These are phyloP conservation scores for Bombardia bombarda DNA, from an alignment of 495 filamentous ascomycete species.

Conservation along the genomic window DNA sequence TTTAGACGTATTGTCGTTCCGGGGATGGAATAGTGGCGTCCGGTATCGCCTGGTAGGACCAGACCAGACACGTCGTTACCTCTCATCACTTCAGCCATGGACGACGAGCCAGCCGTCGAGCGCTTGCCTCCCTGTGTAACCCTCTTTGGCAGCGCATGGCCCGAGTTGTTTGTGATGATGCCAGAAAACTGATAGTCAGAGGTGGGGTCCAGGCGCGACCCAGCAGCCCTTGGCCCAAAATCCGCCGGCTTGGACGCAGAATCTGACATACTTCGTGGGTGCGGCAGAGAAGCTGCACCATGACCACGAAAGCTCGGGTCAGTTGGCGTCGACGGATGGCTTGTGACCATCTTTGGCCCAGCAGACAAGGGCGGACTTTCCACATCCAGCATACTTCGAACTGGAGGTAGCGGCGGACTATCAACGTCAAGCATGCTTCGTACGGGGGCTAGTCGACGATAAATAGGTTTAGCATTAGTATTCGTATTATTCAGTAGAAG, in stretches of 20 bases:
- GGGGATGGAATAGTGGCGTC: constrained; percentile 39
- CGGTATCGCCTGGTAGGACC: constrained; percentile 34
- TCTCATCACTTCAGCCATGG: constrained; percentile 43
- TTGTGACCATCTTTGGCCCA: constrained; percentile 17
- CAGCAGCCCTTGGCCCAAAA: constrained; percentile 28
- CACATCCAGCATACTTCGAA: constrained; percentile 36
- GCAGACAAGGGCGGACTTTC: constrained; percentile 18
- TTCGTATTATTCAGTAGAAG: constrained; percentile 13
- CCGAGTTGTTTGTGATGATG: constrained; percentile 39
- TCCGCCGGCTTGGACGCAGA: constrained; percentile 33
- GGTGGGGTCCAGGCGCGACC: constrained; percentile 31
- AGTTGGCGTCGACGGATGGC: constrained; percentile 36
- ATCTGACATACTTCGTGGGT: constrained; percentile 46
- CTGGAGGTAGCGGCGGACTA: constrained; percentile 23
- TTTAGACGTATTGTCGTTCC: constrained; percentile 29
- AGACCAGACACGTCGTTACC: constrained; percentile 35
- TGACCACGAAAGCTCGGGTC: constrained; percentile 11
- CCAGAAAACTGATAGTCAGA: constrained; percentile 46
- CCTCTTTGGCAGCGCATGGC: constrained; percentile 34
- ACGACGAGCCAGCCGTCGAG: constrained; percentile 22
- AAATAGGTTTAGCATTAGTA: too few species aligned
- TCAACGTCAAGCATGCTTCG: constrained; percentile 56
- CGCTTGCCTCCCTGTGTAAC: constrained; percentile 33
- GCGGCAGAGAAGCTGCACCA: constrained; percentile 15
- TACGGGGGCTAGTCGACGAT: constrained; percentile 39